Evolutionary conservation across 106 monocot genomes (phyloP), one percentile per base, ranked within the genome.

Genomic region (Acorus gramineus): DNA sequence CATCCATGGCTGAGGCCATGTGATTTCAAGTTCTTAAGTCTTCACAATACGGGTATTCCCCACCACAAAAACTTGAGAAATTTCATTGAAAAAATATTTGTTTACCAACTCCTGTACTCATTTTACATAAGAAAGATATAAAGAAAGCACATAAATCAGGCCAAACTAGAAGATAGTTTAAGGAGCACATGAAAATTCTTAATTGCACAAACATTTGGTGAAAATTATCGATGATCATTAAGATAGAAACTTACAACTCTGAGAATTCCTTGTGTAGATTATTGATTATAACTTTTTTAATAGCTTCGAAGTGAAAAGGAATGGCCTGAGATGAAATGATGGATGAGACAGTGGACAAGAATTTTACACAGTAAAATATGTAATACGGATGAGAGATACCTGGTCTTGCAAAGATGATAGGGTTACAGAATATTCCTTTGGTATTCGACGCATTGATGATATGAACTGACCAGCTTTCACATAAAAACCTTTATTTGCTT

Each of bases 401-500:
- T 91, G 80, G 78, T 98, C 96, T 75, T 91, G 91, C 74, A 98
- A 77, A 48, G 78, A 79, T 49, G 96, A 91, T 72, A 98, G 91
- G 43, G 74, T 81, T 63, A 78, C 83, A 64, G 91, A 71, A 67
- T 98, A 98, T 68, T 98, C 91, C 60, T 91, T 91, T 59, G 96
- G 96, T 65, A 98, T 72, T 74, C 88, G 96, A 63, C 85, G 85
- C 71, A 91, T 48, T 14, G 91, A 80, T 44, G 96, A 98, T 70
- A 92, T 66, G 77, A 88, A 98, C 61, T 98, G 96, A 67, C 96
- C 96, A 66, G 96, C 91, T 71, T 98, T 98, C 49, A 98, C 87
- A 79, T 98, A 98, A 71, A 98, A 91, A 8, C 96, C 96, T 72
- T 75, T 83, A 75, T 98, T 98, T 14, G 72, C 61, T 88, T 98